phyloP scores from a whole-genome alignment of 306 rosid species.

The Astragalus membranaceus region DNA sequence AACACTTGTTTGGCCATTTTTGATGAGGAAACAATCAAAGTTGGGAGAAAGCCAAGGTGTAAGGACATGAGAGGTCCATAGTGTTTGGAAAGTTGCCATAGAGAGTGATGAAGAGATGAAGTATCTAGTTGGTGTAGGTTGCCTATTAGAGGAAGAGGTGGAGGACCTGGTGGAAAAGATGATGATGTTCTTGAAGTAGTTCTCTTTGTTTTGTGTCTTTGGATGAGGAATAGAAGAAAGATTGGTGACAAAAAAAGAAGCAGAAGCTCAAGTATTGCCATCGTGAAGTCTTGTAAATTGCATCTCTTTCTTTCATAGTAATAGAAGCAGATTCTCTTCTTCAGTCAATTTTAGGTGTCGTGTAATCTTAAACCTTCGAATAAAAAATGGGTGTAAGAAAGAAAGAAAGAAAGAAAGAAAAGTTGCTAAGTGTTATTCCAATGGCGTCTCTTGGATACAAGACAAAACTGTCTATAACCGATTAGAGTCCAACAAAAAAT shows the following conservation, averaged over 20 bases:
- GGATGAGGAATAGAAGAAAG: neutral
- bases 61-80: constrained; percentile 53
- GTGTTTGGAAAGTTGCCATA: constrained; percentile 29
- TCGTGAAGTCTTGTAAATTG: neutral
- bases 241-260: neutral
- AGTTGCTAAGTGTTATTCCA: too few species aligned
- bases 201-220: neutral
- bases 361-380: too few species aligned
- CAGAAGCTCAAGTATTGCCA: neutral
- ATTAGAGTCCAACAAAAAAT: too few species aligned
- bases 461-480: too few species aligned
- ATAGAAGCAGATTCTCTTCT: neutral
- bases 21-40: constrained; percentile 25
- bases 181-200: neutral
- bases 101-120: constrained; percentile 11
- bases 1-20: constrained; percentile 23
- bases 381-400: too few species aligned
- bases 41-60: constrained; percentile 18
- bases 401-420: too few species aligned
- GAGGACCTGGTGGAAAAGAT: constrained; percentile 39
- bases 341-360: too few species aligned
- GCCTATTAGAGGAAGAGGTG: constrained; percentile 42
- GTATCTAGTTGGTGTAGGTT: constrained; percentile 38
- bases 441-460: too few species aligned
- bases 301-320: neutral